Conservation (phyloP, 1,284 basidiomycete species). For the Ganoderma lingzhi region DNA sequence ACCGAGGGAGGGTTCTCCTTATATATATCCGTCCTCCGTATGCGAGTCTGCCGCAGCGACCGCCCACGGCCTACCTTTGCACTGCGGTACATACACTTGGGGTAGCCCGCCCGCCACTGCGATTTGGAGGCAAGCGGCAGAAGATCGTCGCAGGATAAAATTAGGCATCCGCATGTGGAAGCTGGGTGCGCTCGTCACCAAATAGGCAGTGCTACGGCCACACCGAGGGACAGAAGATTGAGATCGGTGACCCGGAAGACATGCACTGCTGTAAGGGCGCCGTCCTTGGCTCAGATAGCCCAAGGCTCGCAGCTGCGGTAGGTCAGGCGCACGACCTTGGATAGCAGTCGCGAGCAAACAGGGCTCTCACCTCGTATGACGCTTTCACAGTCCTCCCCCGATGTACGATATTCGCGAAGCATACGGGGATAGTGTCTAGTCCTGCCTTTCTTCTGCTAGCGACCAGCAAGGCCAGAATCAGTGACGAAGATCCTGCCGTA, state of each 20-base stretch:
- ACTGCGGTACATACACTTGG: neutral
- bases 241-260: neutral
- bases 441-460: no score
- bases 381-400: no score
- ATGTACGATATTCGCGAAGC: neutral
- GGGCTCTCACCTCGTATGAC: no score
- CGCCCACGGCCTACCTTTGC: no score
- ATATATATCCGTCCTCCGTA: neutral
- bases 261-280: neutral
- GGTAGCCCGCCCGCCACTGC: neutral
- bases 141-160: neutral
- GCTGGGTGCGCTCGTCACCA: neutral
- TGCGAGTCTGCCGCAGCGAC: neutral
- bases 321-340: neutral
- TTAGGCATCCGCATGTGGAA: no score
- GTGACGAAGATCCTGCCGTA: no score
- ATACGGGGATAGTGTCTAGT: no score
- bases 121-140: neutral
- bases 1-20: neutral
- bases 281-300: neutral
- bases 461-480: no score
- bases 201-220: neutral
- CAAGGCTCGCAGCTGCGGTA: neutral
- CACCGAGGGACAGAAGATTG: neutral
- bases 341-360: neutral